Conservation (phyloP, 164 flowering plant species). For the Vitis rotundifolia region DNA sequence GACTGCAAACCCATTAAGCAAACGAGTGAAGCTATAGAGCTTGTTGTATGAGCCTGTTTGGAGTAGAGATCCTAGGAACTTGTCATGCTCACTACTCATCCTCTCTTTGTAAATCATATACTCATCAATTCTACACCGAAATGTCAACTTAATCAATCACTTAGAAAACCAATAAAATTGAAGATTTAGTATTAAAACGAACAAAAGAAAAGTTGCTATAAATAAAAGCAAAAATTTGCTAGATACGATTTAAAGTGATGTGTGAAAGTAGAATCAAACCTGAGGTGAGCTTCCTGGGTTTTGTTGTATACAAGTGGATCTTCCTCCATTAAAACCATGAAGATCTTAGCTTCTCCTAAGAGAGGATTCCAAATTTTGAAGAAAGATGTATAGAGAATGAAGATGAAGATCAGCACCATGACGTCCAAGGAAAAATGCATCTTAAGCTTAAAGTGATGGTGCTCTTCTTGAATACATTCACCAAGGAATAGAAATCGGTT, state of each 20-base stretch:
- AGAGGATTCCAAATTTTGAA: slow-evolving; percentile 12
- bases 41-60: slow-evolving; percentile 35
- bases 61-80: slow-evolving; percentile 40
- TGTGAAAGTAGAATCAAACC: slow-evolving; percentile 9
- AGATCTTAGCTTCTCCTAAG: slow-evolving; percentile 31
- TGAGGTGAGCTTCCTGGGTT: slow-evolving; percentile 9
- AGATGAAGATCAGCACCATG: slow-evolving; percentile 13
- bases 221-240: too few relatives aligned
- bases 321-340: slow-evolving; percentile 49
- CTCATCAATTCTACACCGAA: slow-evolving; percentile 25
- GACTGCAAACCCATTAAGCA: slow-evolving; percentile 51
- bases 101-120: slow-evolving; percentile 36
- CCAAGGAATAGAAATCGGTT: not conserved
- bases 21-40: slow-evolving; percentile 55
- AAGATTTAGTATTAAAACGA: too few relatives aligned
- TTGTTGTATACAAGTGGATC: slow-evolving; percentile 33
- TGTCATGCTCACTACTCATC: slow-evolving; percentile 33
- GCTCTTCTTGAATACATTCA: slow-evolving; percentile 7
- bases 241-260: too few relatives aligned
- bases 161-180: too few relatives aligned
- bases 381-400: slow-evolving; percentile 14
- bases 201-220: too few relatives aligned
- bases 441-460: not conserved
- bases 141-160: too few relatives aligned
- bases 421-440: not conserved